These are phyloP conservation scores for Alectoria sarmentosa DNA, from an alignment of 495 filamentous ascomycete genomes.

Conservation along the genomic window DNA sequence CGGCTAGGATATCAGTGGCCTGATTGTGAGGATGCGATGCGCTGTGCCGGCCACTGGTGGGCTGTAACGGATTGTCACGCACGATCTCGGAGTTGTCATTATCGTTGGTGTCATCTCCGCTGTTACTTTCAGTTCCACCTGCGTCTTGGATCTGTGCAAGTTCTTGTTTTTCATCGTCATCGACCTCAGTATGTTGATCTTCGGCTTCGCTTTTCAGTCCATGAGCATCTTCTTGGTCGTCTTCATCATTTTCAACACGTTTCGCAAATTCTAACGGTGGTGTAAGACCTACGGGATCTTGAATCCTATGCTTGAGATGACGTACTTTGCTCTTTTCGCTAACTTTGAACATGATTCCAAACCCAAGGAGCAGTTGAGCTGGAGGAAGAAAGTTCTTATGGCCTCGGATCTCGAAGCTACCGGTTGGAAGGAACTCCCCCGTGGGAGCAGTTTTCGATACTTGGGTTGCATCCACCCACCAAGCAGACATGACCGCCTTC, in stretches of 20 bases:
- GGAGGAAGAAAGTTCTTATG: constrained; percentile 89
- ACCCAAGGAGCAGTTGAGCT: constrained; percentile 77
- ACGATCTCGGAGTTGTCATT: constrained; percentile 15
- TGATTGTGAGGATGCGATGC: background rate
- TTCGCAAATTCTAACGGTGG: constrained; percentile 28
- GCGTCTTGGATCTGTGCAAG: constrained; percentile 29
- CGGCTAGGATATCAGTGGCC: background rate
- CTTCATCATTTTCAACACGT: constrained; percentile 28
- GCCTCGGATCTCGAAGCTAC: constrained; percentile 71
- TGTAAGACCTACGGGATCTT: constrained; percentile 33
- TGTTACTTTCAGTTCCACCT: constrained; percentile 29
- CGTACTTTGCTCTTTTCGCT: constrained; percentile 79
- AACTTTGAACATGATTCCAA: constrained; percentile 79
- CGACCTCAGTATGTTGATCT: constrained; percentile 26
- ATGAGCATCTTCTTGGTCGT: constrained; percentile 31
- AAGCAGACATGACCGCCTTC: constrained; percentile 90
- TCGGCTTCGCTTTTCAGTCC: constrained; percentile 26
- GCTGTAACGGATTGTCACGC: constrained; percentile 17
- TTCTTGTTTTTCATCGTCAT: constrained; percentile 27
- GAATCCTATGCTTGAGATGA: constrained; percentile 67
- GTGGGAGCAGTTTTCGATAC: constrained; percentile 72
- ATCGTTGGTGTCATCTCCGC: constrained; percentile 14
- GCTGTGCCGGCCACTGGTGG: background rate
- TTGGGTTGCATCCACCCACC: constrained; percentile 85
- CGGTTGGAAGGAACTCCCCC: constrained; percentile 72